Evolutionary conservation across 2,329 filamentous ascomycete genomes (phyloP), one percentile per base, ranked within the genome.

Genomic region (Ascochyta lentis): DNA sequence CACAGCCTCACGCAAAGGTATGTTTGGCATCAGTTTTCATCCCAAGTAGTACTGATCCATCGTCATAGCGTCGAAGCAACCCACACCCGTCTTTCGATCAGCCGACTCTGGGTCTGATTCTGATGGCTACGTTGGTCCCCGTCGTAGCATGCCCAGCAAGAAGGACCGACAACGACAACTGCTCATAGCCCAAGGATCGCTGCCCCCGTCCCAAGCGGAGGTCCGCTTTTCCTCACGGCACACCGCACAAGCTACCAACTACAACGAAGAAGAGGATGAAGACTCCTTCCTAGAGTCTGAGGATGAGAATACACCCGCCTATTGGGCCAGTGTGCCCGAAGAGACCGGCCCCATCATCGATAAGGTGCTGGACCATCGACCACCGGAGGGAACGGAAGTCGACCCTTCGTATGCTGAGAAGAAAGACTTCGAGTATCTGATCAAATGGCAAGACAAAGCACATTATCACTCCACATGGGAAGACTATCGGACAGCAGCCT

Each of bases 391-490:
- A 38, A 68, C 58, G 75, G 74, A 72, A 58, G 63, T 75, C 19
- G 73, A 79, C 49, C 68, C 71, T 9, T 59, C 59, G 8, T 64
- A 64, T 24, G 69, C 63, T 5, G 46, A 67, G 51, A 87, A 91
- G 64, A 86, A 92, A 49, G 91, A 97, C 71, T 97, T 95, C 67
- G 92, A 98, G 70, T 99, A 86, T 67, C 81, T 86, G 76, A 92
- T 99, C 77, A 99, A 99, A 79, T 99, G 96, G 95, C 91, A 97
- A 76, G 91, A 89, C 64, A 91, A 92, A 76, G 96, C 95, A 10
- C 92, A 99, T 73, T 88, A 96, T 66, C 95, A 99, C 79, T 91
- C 96, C 53, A 96, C 92, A 0, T 99, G 95, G 94, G 93, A 98
- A 76, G 88, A 87, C 0, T 88, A 89, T 56, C 87, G 91, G 51